Evolutionary conservation across 73 alveolate genomes (phyloP).

Genomic region (Paramecium pentaurelia): DNA sequence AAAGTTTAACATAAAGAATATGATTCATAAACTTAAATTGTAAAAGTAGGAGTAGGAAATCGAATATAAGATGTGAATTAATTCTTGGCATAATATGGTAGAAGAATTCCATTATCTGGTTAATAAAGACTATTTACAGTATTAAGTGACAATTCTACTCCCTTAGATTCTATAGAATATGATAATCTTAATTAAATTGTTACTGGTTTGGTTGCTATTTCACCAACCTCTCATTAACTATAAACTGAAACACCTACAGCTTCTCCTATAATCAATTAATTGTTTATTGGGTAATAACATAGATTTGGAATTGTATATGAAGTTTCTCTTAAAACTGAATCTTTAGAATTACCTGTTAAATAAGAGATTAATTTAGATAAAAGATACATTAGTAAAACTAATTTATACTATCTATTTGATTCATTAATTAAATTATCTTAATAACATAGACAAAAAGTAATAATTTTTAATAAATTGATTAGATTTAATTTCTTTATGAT

Average conservation of each 20-base stretch:
- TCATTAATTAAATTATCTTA: background rate
- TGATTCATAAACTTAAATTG: background rate
- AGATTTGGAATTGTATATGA: background rate
- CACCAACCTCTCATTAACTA: background rate
- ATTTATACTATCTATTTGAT: background rate
- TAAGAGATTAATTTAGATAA: background rate
- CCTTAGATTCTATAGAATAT: background rate
- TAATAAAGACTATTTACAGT: background rate
- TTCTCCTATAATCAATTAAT: background rate
- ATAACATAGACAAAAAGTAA: background rate
- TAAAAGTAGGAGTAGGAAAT: constrained; percentile 27
- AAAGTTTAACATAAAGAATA: constrained; percentile 6
- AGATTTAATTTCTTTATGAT: background rate
- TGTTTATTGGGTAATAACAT: constrained; percentile 1
- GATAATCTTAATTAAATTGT: background rate
- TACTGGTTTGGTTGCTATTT: background rate
- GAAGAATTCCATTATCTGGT: background rate
- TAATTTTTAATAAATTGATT: background rate
- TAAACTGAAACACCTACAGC: background rate
- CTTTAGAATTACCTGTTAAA: background rate
- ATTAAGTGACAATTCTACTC: constrained; percentile 20
- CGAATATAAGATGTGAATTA: background rate
- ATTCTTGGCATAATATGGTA: background rate
- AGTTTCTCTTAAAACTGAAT: background rate
- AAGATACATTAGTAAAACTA: background rate